Evolutionary conservation across 2,329 filamentous ascomycete genomes (phyloP).

Genomic region (Metarhizium rileyi): DNA sequence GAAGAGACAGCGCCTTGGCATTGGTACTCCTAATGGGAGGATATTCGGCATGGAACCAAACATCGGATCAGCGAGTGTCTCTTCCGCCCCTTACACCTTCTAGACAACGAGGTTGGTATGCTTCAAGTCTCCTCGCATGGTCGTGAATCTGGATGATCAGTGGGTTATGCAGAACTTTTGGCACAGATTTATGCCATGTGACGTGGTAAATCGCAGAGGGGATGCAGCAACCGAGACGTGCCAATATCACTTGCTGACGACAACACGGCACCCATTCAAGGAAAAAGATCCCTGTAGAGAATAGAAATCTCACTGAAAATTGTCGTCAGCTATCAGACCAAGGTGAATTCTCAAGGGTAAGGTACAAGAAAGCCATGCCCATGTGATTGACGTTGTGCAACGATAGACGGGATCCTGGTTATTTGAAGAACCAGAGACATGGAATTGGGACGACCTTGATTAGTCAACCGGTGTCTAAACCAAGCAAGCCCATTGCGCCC

Average conservation of each 20-base stretch:
- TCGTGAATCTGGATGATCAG: no score
- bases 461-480: not conserved
- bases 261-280: no score
- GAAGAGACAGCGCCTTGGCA: not conserved
- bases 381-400: not conserved
- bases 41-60: not conserved
- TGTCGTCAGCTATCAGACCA: no score
- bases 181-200: no score
- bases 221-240: no score
- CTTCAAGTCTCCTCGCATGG: no score
- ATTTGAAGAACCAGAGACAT: constrained; percentile 1
- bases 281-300: no score
- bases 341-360: not conserved
- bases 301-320: no score
- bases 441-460: constrained; percentile 1
- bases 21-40: not conserved
- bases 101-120: constrained; percentile 5
- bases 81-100: not conserved
- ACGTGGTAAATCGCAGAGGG: no score
- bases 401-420: not conserved
- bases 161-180: no score
- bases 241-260: no score
- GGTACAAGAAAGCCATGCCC: not conserved
- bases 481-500: not conserved
- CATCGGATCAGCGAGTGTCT: not conserved